Conservation (phyloP, 495 filamentous ascomycete species). For the Penicillium odoratum region DNA sequence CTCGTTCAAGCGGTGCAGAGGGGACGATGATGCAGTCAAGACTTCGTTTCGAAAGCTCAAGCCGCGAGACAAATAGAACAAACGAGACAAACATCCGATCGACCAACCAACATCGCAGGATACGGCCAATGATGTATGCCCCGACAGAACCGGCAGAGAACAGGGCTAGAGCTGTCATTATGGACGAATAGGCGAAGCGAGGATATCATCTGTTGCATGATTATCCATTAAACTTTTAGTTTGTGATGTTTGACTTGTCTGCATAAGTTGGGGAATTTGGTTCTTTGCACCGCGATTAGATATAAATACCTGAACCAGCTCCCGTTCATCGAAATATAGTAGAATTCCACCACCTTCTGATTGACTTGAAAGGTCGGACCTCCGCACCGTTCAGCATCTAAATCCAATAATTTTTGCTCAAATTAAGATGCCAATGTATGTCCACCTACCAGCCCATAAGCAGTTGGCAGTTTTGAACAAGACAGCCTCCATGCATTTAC, state of each 20-base stretch:
- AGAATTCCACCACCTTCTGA: not conserved
- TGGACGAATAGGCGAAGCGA: slow-evolving; percentile 6
- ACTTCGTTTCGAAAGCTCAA: slow-evolving; percentile 6
- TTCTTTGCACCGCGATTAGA: not conserved
- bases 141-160: slow-evolving; percentile 2
- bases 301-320: not conserved
- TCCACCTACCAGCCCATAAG: not conserved
- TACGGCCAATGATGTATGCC: slow-evolving; percentile 24
- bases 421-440: slow-evolving; percentile 32
- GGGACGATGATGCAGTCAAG: not conserved
- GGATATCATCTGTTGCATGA: not conserved
- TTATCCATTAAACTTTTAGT: not conserved
- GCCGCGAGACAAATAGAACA: slow-evolving; percentile 37
- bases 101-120: slow-evolving; percentile 21
- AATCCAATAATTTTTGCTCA: too few species aligned
- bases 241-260: slow-evolving; percentile 5
- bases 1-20: not conserved
- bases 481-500: not conserved
- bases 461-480: too few species aligned
- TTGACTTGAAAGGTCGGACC: not conserved
- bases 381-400: too few species aligned
- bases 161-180: slow-evolving; percentile 1
- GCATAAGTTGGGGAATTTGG: not conserved
- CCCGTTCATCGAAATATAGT: not conserved
- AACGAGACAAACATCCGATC: slow-evolving; percentile 35